Conservation (phyloP, 805 yeast genomes). For the Schizosaccharomyces osmophilus region DNA sequence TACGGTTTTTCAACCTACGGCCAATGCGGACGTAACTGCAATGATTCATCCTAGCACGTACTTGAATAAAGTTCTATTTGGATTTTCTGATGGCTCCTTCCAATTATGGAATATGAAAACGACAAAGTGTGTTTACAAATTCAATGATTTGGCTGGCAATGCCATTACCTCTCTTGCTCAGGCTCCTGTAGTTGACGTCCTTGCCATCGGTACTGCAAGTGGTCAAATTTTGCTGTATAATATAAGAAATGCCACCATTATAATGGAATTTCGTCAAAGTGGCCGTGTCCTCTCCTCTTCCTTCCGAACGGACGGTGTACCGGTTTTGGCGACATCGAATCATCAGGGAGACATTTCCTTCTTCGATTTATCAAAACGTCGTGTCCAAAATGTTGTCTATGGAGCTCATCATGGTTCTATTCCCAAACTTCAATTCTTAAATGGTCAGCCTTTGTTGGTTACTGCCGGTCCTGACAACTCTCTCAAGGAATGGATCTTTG, state of each 20-base stretch:
- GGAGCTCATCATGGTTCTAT: conserved; percentile 44
- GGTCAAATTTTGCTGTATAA: conserved; percentile 49
- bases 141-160: conserved; percentile 24
- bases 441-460: conserved; percentile 77
- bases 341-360: conserved; percentile 63
- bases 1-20: conserved; percentile 30
- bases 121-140: conserved; percentile 32
- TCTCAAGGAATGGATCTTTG: conserved; percentile 20
- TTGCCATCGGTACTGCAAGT: conserved; percentile 49
- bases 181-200: conserved; percentile 68
- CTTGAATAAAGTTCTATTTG: conserved; percentile 63
- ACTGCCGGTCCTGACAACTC: conserved; percentile 82
- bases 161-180: conserved; percentile 43
- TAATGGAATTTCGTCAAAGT: conserved; percentile 22
- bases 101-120: conserved; percentile 52
- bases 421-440: conserved; percentile 46
- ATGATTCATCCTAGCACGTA: conserved; percentile 73
- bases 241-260: conserved; percentile 33
- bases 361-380: conserved; percentile 48
- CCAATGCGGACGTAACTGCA: conserved; percentile 37
- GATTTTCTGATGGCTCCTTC: conserved; percentile 35
- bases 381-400: conserved; percentile 54
- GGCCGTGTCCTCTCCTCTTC: conserved; percentile 34
- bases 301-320: conserved; percentile 71
- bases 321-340: conserved; percentile 61